phyloP scores from a whole-genome alignment of 352 stramenopile genomes.

The Phytophthora hibernalis region DNA sequence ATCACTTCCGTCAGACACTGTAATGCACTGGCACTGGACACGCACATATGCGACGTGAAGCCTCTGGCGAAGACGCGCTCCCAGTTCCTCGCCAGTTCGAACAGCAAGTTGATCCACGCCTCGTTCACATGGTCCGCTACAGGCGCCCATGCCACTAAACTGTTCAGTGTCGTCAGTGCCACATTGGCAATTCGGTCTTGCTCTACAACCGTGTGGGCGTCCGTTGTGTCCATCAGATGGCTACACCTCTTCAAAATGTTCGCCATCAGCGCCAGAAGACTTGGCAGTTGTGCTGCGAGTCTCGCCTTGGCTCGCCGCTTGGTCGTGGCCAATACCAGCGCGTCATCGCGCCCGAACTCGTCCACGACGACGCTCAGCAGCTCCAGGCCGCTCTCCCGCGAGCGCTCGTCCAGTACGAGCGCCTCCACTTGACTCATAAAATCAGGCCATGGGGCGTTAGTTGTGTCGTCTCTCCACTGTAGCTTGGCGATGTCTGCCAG shows the following conservation, averaged over 20 bases:
- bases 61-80: slow-evolving; percentile 31
- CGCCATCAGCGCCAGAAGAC: slow-evolving; percentile 54
- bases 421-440: slow-evolving; percentile 73
- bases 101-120: slow-evolving; percentile 66
- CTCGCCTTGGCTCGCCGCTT: slow-evolving; percentile 56
- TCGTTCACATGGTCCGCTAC: slow-evolving; percentile 64
- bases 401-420: slow-evolving; percentile 51
- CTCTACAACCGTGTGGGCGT: slow-evolving; percentile 20
- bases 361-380: slow-evolving; percentile 67
- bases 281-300: slow-evolving; percentile 54
- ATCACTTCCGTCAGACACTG: slow-evolving; percentile 72
- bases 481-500: slow-evolving; percentile 71
- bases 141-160: slow-evolving; percentile 59
- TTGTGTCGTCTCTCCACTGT: slow-evolving; percentile 47
- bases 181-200: slow-evolving; percentile 61
- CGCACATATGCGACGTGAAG: slow-evolving; percentile 38
- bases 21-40: slow-evolving; percentile 61
- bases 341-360: slow-evolving; percentile 79
- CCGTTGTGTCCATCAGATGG: slow-evolving; percentile 44
- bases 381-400: slow-evolving; percentile 59
- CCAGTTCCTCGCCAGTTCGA: slow-evolving; percentile 62
- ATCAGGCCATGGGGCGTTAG: slow-evolving; percentile 50
- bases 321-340: slow-evolving; percentile 51
- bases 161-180: slow-evolving; percentile 62
- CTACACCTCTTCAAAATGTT: slow-evolving; percentile 57